Conservation (phyloP, 768 basidiomycete species). For the Infundibulicybe gibba region DNA sequence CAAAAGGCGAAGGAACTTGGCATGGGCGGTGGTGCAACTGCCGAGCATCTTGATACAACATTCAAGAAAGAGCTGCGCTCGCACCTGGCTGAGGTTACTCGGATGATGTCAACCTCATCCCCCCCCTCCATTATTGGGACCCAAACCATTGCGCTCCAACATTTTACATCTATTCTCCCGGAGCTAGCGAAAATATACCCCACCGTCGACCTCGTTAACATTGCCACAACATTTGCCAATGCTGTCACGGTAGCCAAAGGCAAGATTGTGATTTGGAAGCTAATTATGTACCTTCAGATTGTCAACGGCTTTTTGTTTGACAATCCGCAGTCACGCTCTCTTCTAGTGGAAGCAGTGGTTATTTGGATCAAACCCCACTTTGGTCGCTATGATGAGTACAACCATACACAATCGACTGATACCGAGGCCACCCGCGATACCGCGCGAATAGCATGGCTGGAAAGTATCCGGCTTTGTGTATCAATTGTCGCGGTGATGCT, state of each 20-base stretch:
- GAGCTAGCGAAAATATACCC: slow-evolving; percentile 80
- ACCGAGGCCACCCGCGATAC: slow-evolving; percentile 63
- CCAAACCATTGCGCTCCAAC: slow-evolving; percentile 90
- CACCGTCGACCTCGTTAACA: slow-evolving; percentile 79
- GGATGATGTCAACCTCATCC: slow-evolving; percentile 79
- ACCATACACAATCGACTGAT: slow-evolving; percentile 60
- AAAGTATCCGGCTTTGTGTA: slow-evolving; percentile 85
- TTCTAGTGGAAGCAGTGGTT: slow-evolving; percentile 83
- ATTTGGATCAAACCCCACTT: slow-evolving; percentile 96
- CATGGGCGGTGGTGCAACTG: slow-evolving; percentile 76
- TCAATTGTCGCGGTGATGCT: slow-evolving; percentile 88
- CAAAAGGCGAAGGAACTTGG: slow-evolving; percentile 81
- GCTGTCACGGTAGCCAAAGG: slow-evolving; percentile 75
- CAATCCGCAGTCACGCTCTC: slow-evolving; percentile 68
- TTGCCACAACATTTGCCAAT: slow-evolving; percentile 85
- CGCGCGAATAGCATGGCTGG: slow-evolving; percentile 84
- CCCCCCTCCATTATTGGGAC: slow-evolving; percentile 93
- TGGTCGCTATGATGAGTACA: slow-evolving; percentile 85
- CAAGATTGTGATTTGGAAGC: slow-evolving; percentile 88
- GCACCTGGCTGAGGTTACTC: slow-evolving; percentile 78
- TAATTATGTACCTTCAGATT: slow-evolving; percentile 91
- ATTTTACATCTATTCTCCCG: slow-evolving; percentile 90
- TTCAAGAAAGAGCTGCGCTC: slow-evolving; percentile 83
- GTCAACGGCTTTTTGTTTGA: slow-evolving; percentile 89
- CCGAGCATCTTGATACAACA: slow-evolving; percentile 77